Conservation (phyloP, 2,329 filamentous ascomycete genomes). For the Monosporascus sp. region DNA sequence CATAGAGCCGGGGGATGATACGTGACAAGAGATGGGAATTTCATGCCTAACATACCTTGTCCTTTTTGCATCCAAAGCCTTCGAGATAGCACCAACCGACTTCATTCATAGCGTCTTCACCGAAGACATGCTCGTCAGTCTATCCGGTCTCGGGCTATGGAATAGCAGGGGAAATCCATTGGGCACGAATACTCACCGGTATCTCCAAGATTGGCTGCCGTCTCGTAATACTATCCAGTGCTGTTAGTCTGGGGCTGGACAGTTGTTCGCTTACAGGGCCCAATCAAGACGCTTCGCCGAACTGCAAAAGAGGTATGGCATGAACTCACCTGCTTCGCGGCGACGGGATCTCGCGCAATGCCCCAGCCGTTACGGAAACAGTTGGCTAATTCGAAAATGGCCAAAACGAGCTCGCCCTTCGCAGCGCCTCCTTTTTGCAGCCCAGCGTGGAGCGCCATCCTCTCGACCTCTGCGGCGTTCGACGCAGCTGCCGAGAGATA, state of each 20-base stretch:
- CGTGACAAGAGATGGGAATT: slow-evolving; percentile 16
- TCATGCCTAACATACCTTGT: slow-evolving; percentile 70
- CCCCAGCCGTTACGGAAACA: slow-evolving; percentile 96
- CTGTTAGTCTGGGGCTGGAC: not conserved
- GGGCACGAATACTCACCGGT: slow-evolving; percentile 48
- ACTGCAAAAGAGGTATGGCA: slow-evolving; percentile 2
- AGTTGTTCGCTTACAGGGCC: not conserved
- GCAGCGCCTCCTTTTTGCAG: slow-evolving; percentile 90
- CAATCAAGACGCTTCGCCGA: not conserved
- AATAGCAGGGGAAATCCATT: not conserved
- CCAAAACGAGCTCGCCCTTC: slow-evolving; percentile 92
- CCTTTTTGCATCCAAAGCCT: slow-evolving; percentile 95
- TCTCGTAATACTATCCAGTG: slow-evolving; percentile 78
- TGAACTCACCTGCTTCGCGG: slow-evolving; percentile 62
- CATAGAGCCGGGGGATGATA: slow-evolving; percentile 14
- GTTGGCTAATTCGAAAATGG: slow-evolving; percentile 91
- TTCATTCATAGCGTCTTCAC: slow-evolving; percentile 90
- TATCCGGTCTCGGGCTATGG: slow-evolving; percentile 1
- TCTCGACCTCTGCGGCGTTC: slow-evolving; percentile 83
- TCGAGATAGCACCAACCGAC: slow-evolving; percentile 92
- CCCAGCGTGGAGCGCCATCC: slow-evolving; percentile 76
- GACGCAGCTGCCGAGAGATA: slow-evolving; percentile 86
- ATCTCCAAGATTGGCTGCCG: slow-evolving; percentile 91
- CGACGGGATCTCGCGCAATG: slow-evolving; percentile 75
- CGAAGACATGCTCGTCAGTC: slow-evolving; percentile 23